phyloP scores from a whole-genome alignment of 148 eudicot genomes.

The Pharnaceum exiguum region DNA sequence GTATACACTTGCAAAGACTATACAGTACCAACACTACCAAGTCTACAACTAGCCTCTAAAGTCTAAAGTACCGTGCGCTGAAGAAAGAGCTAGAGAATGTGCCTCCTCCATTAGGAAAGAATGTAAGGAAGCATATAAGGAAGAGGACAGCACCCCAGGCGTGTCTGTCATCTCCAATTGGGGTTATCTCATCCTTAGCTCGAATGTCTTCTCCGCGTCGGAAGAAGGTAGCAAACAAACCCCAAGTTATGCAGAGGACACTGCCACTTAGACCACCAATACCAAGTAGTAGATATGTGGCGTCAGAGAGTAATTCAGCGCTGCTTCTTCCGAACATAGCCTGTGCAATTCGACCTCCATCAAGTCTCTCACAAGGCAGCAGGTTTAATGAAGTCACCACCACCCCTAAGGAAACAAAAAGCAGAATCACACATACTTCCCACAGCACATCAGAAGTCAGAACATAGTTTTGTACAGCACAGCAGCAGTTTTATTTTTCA shows the following conservation, averaged over 20 bases:
- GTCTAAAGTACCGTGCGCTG: slow-evolving; percentile 59
- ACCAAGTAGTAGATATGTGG: slow-evolving; percentile 65
- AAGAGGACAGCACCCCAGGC: slow-evolving; percentile 82
- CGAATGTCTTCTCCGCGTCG: slow-evolving; percentile 93
- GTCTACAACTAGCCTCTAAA: slow-evolving; percentile 58
- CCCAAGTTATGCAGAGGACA: slow-evolving; percentile 86
- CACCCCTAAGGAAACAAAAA: slow-evolving; percentile 58
- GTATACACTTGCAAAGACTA: neutral
- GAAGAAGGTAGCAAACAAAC: slow-evolving; percentile 80
- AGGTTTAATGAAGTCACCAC: slow-evolving; percentile 88
- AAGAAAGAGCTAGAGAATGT: slow-evolving; percentile 70
- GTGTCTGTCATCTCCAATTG: slow-evolving; percentile 66
- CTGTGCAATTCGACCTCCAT: slow-evolving; percentile 91
- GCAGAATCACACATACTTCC: neutral
- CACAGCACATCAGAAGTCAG: neutral
- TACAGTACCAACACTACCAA: too few relatives aligned
- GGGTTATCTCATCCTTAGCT: slow-evolving; percentile 81
- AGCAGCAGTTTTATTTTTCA: too few relatives aligned
- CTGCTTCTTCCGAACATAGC: slow-evolving; percentile 87
- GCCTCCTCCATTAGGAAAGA: slow-evolving; percentile 90
- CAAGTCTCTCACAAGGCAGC: slow-evolving; percentile 85
- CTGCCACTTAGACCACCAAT: slow-evolving; percentile 93
- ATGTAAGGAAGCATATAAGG: slow-evolving; percentile 81
- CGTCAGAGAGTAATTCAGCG: slow-evolving; percentile 58
- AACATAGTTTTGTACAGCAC: too few relatives aligned